These are phyloP conservation scores for Passalora sequoiae DNA, from an alignment of 2,329 filamentous ascomycete genomes.

Conservation along the genomic window DNA sequence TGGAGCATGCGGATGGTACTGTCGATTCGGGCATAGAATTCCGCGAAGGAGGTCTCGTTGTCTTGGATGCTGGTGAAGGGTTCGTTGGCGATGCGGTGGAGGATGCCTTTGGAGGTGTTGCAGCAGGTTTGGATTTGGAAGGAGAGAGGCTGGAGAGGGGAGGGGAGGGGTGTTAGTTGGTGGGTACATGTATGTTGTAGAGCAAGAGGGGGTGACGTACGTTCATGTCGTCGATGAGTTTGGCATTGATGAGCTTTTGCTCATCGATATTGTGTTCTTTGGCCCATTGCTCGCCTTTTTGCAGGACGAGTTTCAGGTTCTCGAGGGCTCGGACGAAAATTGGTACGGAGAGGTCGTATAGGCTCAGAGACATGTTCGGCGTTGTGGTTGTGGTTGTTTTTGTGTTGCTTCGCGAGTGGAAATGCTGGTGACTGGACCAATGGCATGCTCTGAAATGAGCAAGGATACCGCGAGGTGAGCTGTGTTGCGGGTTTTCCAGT, in stretches of 20 bases:
- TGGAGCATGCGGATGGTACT: conserved; percentile 47
- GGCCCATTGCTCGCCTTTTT: conserved; percentile 41
- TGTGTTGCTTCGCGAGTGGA: too few species aligned
- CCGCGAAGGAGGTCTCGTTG: conserved; percentile 46
- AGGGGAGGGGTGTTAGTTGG: background rate
- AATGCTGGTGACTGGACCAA: background rate
- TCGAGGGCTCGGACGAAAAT: conserved; percentile 42
- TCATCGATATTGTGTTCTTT: conserved; percentile 36
- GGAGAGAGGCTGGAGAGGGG: conserved; percentile 9
- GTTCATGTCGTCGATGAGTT: conserved; percentile 48
- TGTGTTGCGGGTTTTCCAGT: too few species aligned
- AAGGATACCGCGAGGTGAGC: background rate
- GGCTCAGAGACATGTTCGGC: conserved; percentile 7
- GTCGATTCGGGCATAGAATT: conserved; percentile 46
- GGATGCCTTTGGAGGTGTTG: conserved; percentile 41
- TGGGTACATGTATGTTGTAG: background rate
- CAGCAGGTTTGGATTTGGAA: conserved; percentile 47
- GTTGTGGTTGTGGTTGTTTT: background rate
- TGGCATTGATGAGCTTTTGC: conserved; percentile 37
- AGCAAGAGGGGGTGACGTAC: conserved; percentile 6
- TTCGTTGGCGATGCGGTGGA: conserved; percentile 37
- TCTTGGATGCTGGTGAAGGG: conserved; percentile 37
- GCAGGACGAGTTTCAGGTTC: conserved; percentile 41
- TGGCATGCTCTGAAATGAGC: background rate
- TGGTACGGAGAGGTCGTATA: conserved; percentile 32